Conservation (phyloP, 129 eudicot species). For the Helianthus tuberosus region DNA sequence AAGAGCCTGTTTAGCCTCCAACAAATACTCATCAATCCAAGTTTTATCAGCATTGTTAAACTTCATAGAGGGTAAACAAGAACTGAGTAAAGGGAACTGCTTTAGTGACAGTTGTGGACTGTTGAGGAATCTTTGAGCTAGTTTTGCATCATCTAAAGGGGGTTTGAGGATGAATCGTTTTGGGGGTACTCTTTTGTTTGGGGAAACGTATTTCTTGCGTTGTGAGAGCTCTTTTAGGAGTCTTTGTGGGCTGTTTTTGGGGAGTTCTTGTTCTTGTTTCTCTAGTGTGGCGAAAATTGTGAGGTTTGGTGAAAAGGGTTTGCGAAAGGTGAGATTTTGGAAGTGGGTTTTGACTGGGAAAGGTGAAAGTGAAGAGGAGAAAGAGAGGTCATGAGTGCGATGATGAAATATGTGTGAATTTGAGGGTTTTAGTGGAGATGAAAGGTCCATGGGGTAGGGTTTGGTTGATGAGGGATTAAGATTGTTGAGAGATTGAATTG, state of each 20-base stretch:
- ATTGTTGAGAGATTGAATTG: conserved; percentile 15
- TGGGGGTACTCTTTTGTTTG: conserved; percentile 79
- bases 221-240: conserved; percentile 82
- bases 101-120: conserved; percentile 92
- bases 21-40: conserved; percentile 91
- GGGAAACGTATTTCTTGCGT: conserved; percentile 65
- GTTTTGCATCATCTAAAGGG: conserved; percentile 79
- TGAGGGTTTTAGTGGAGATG: conserved; percentile 38
- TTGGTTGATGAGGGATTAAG: conserved; percentile 24
- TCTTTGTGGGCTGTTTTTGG: conserved; percentile 86
- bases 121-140: conserved; percentile 87
- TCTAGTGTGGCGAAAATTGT: conserved; percentile 53
- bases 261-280: conserved; percentile 68
- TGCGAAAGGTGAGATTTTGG: conserved; percentile 37
- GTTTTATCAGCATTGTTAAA: conserved; percentile 82
- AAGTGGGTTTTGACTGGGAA: conserved; percentile 63
- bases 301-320: conserved; percentile 32
- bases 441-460: conserved; percentile 40
- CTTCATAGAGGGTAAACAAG: conserved; percentile 75
- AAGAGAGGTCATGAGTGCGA: conserved; percentile 58
- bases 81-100: conserved; percentile 83
- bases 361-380: conserved; percentile 65
- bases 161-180: conserved; percentile 82
- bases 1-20: conserved; percentile 90
- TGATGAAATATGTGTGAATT: conserved; percentile 47